These are phyloP conservation scores for Taphrina populina DNA, from an alignment of 1,139 yeast species.

Conservation along the genomic window DNA sequence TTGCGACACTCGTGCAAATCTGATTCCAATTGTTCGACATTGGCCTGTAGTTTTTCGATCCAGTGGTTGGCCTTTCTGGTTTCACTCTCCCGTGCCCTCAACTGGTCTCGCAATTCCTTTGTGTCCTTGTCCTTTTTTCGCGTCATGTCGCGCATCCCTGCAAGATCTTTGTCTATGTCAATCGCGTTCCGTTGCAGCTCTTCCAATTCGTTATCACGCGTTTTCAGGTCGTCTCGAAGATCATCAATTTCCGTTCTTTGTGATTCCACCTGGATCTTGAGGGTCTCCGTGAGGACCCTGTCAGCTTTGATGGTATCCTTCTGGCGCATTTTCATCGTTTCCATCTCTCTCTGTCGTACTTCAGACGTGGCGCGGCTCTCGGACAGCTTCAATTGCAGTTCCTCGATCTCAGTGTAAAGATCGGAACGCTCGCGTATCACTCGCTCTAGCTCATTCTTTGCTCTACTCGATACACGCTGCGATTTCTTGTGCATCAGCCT, in stretches of 20 bases:
- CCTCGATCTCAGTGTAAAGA: not conserved
- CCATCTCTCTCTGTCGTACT: slow-evolving; percentile 19
- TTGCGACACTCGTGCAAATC: slow-evolving; percentile 17
- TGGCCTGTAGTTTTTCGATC: slow-evolving; percentile 19
- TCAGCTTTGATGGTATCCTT: slow-evolving; percentile 13
- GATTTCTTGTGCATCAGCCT: slow-evolving; percentile 1
- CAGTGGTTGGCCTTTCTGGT: slow-evolving; percentile 16
- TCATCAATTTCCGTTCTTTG: slow-evolving; percentile 21
- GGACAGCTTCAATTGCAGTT: not conserved
- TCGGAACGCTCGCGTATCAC: not conserved
- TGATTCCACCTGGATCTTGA: slow-evolving; percentile 28
- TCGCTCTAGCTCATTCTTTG: not conserved
- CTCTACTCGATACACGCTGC: not conserved
- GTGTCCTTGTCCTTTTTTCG: slow-evolving; percentile 20
- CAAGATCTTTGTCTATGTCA: slow-evolving; percentile 16
- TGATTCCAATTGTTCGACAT: slow-evolving; percentile 3
- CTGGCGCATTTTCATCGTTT: slow-evolving; percentile 7
- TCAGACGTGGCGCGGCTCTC: slow-evolving; percentile 1
- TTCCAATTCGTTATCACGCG: slow-evolving; percentile 22
- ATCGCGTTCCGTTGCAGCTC: slow-evolving; percentile 23
- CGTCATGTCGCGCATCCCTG: slow-evolving; percentile 18
- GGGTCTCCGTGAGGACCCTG: slow-evolving; percentile 3
- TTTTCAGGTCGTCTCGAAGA: slow-evolving; percentile 15
- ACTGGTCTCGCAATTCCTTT: slow-evolving; percentile 17
- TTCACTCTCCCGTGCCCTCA: slow-evolving; percentile 23